Conservation (phyloP, 177 flowering plant species). For the Tripterygium wilfordii region DNA sequence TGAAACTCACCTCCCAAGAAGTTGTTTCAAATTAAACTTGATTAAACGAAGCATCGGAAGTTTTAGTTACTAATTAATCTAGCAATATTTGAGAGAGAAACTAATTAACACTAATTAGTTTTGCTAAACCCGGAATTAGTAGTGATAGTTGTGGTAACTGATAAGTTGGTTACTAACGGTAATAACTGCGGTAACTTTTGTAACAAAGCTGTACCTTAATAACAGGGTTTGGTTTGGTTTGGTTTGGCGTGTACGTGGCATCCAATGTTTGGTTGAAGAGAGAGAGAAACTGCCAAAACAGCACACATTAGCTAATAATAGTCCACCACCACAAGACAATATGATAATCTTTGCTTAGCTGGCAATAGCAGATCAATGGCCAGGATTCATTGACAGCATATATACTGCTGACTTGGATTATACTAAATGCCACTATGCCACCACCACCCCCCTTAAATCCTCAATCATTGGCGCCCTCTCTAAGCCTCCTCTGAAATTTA, state of each 20-base stretch:
- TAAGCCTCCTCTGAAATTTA: neutral
- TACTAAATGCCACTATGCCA: neutral
- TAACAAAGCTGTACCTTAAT: too few relatives aligned
- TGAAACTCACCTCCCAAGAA: too few relatives aligned
- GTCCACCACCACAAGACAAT: conserved; percentile 3
- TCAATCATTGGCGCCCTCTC: conserved; percentile 26
- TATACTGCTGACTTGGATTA: conserved; percentile 14
- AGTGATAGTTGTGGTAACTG: neutral
- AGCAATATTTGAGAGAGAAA: neutral
- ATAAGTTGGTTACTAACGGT: too few relatives aligned
- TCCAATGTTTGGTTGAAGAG: neutral
- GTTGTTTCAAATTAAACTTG: too few relatives aligned
- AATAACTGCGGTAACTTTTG: too few relatives aligned
- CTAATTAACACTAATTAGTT: neutral
- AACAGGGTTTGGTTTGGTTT: too few relatives aligned
- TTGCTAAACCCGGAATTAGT: neutral
- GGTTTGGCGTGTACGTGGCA: too few relatives aligned
- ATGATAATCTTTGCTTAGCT: conserved; percentile 30
- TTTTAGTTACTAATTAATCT: too few relatives aligned
- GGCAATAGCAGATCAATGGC: conserved; percentile 27
- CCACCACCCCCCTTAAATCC: conserved; percentile 12
- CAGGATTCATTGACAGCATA: conserved; percentile 10
- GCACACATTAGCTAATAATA: conserved; percentile 9
- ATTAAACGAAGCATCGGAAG: too few relatives aligned
- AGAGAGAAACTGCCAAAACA: conserved; percentile 3